Base-by-base conservation (phyloP, 2,329 filamentous ascomycete genomes). In the Aspergillus persii region DNA sequence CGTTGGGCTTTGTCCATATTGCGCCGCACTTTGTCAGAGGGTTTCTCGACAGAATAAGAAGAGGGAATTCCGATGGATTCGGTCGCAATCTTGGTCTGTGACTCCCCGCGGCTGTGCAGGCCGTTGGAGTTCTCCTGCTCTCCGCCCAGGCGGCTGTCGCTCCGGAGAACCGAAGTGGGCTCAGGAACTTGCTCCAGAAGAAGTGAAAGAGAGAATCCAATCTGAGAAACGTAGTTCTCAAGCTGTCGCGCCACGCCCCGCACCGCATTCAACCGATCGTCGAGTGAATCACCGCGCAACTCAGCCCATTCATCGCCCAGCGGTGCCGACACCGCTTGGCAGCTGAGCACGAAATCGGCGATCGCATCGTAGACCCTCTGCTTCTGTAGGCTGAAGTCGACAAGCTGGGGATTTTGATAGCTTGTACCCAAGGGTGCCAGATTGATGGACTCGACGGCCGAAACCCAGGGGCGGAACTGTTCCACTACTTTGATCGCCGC, bases 241-340 rank as follows among this genome's bases (percentile, higher is more conserved):
- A 99, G 81, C 50, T 94, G 90, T 66, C 89, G 86, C 8, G 89
- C 87, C 61, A 91, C 90, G 59, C 86, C 83, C 54, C 89, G 86
- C 59, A 97, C 92, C 63, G 90, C 89, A 63, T 89, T 90, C 29
- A 98, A 77, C 26, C 95, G 87, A 65, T 91, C 91, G 70, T 97
- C 94, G 31, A 99, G 81, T 7, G 93, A 90, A 72, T 96, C 92
- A 1, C 92, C 92, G 48, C 92, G 87, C n/a, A 93, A 82, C 72
- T 96, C 92, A 3, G 93, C 87, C 95, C 95, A 99, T 77, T 99
- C 95, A 72, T 99, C 95, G 8, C 89, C 91, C 48, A 99, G 77
- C 5, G 95, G 95, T 8, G 91, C 91, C 5, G 92, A 91, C n/a
- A 98, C 89, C 27, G 90, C 87, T 76, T 99, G 95, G 69, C 93